phyloP scores from a whole-genome alignment of 2,329 filamentous ascomycete species.

The Monosporascus cannonballus region DNA sequence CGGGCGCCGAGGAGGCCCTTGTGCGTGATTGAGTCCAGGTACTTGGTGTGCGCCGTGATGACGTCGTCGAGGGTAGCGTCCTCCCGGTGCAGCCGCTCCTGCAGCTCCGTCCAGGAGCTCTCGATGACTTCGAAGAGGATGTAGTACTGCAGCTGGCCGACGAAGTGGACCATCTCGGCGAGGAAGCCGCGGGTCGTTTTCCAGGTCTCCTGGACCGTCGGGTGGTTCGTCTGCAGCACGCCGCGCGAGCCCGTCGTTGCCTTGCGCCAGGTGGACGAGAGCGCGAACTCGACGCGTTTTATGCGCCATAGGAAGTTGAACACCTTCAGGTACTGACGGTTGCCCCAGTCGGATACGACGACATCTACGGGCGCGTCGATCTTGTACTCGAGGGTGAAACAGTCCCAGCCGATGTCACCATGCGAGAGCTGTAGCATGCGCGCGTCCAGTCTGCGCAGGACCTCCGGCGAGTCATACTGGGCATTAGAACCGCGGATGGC shows the following conservation, averaged over 20 bases:
- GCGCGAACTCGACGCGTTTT: slow-evolving; percentile 92
- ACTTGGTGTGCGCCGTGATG: slow-evolving; percentile 83
- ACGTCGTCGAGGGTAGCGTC: slow-evolving; percentile 91
- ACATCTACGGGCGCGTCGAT: slow-evolving; percentile 95
- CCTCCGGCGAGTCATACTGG: slow-evolving; percentile 88
- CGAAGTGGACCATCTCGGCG: slow-evolving; percentile 98
- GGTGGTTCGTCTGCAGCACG: slow-evolving; percentile 72
- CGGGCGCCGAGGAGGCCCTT: slow-evolving; percentile 85
- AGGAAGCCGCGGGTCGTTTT: slow-evolving; percentile 82
- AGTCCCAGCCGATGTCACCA: slow-evolving; percentile 98
- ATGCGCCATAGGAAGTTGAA: slow-evolving; percentile 99
- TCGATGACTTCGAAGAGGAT: slow-evolving; percentile 99
- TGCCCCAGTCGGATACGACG: slow-evolving; percentile 92
- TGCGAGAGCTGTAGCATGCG: slow-evolving; percentile 96
- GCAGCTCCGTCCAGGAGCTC: slow-evolving; percentile 86
- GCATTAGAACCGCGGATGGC: slow-evolving; percentile 96
- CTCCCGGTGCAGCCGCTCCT: slow-evolving; percentile 74
- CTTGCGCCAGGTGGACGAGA: slow-evolving; percentile 85
- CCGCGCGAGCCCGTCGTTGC: slow-evolving; percentile 93
- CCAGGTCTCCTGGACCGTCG: slow-evolving; percentile 71
- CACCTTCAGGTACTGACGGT: slow-evolving; percentile 93
- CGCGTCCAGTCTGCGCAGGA: slow-evolving; percentile 87
- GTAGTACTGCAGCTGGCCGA: slow-evolving; percentile 96
- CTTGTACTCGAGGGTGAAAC: slow-evolving; percentile 98
- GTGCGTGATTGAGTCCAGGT: slow-evolving; percentile 89